Percentiles rank a stretch among this genome's conserved stretches.
Evolutionary conservation across 805 yeast genomes (phyloP).

Genomic region (Jamesozyma rosinii): DNA sequence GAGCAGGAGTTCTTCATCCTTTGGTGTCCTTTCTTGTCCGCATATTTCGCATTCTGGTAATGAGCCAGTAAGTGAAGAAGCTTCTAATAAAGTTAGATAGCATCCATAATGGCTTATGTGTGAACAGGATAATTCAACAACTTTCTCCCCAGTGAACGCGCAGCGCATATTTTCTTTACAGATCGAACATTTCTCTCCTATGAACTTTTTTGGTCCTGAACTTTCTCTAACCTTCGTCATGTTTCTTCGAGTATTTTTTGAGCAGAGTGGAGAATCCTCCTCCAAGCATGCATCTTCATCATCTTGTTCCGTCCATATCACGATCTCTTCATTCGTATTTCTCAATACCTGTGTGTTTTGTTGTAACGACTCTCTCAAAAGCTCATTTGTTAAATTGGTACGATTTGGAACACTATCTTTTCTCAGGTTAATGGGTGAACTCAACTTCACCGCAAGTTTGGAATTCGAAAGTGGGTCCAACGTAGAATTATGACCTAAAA

Average conservation of each 20-base stretch:
- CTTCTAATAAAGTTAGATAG: constrained; percentile 26
- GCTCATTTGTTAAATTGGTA: constrained; percentile 4
- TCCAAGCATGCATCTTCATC: constrained; percentile 14
- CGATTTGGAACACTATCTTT: neutral
- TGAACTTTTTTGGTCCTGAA: constrained; percentile 19
- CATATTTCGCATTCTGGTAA: constrained; percentile 27
- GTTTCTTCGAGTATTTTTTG: constrained; percentile 8
- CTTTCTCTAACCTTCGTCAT: neutral
- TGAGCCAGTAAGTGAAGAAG: constrained; percentile 8
- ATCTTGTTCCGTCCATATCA: constrained; percentile 5
- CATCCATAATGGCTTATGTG: constrained; percentile 41
- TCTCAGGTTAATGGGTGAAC: constrained; percentile 8
- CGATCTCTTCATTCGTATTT: constrained; percentile 2
- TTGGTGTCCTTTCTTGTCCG: constrained; percentile 17
- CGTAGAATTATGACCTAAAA: constrained; percentile 1
- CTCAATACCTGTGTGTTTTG: neutral
- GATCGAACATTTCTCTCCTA: constrained; percentile 32
- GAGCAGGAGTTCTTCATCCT: constrained; percentile 23
- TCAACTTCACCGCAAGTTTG: neutral
- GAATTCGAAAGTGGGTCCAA: neutral
- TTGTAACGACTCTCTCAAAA: constrained; percentile 1
- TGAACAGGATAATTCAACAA: constrained; percentile 35
- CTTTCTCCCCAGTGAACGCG: constrained; percentile 36
- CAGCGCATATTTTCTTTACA: constrained; percentile 37
- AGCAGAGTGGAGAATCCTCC: constrained; percentile 18